Evolutionary conservation across 768 basidiomycete species (phyloP), one percentile per base, ranked within the genome.

Genomic region (Podaxis mareebaensis): DNA sequence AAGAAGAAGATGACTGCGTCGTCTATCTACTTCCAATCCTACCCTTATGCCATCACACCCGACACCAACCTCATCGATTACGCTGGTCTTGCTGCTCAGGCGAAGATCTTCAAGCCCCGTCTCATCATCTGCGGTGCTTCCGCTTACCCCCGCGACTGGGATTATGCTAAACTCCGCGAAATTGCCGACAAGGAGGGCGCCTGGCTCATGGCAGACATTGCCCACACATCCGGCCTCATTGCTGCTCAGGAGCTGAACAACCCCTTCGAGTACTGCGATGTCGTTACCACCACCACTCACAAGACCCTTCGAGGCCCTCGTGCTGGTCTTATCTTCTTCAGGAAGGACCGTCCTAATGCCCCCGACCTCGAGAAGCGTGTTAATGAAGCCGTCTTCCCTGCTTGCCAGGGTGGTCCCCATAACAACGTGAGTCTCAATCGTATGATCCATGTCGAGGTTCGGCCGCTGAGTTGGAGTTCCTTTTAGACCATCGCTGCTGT

Each of bases 1-100:
- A 99, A 99, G 82, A 97, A 98, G 84, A 99, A 99, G 80, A 99
- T 99, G 89, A 98, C 97, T 38, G 94, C 97, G 39, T 99, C 96
- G 24, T 99, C 97, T 20, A 98, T 99, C 80, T 99, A 99, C 83
- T 99, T 99, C 91, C 96, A 99, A 75, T 97, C 97, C 40, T 83
- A 97, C 73, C 96, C 97, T 52, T 99, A 99, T 70, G 87, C 84
- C 53, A 88, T 96, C 63, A 85, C 89, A 71, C 89, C 91, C 53
- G 78, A 86, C 49, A 92, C 90, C 60, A 90, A 97, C 73, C 83
- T 96, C 67, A 87, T 99, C 69, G 96, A 98, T 81, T 99, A 98
- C 77, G 80, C 78, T 39, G 82, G 77, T 28, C 85, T 99, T 70
- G 85, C 87, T 57, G 81, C 85, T 65, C 94, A 96, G 75, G 96